These are phyloP conservation scores for Sordaria brevicollis DNA, from an alignment of 495 filamentous ascomycete genomes.

Conservation along the genomic window DNA sequence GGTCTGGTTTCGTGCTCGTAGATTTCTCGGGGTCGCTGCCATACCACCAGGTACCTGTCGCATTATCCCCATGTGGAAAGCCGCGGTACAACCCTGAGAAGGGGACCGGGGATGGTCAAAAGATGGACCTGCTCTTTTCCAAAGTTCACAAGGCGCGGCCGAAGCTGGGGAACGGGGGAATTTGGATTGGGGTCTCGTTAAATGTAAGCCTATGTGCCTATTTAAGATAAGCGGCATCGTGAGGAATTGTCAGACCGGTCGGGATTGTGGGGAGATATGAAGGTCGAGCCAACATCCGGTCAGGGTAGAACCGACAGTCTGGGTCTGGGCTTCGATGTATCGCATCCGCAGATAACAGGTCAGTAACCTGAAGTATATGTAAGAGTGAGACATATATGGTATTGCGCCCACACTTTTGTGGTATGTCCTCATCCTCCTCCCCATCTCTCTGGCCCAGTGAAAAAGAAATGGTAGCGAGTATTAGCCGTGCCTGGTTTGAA, in stretches of 20 bases:
- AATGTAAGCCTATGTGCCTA: not conserved
- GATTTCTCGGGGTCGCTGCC: not conserved
- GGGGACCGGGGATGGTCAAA: not conserved
- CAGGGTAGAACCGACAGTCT: not conserved
- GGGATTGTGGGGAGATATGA: not conserved
- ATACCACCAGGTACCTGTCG: not conserved
- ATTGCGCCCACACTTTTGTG: not conserved
- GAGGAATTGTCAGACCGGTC: not conserved
- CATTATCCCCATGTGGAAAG: not conserved
- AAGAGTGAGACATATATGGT: not conserved
- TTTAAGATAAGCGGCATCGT: not conserved
- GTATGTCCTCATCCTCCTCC: not conserved
- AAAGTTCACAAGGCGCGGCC: not conserved
- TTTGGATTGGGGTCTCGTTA: not conserved
- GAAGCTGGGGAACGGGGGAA: not conserved
- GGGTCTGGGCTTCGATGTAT: not conserved
- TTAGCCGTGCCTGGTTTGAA: not conserved
- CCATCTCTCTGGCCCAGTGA: not conserved
- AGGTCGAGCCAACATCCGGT: not conserved
- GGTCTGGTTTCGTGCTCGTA: not conserved
- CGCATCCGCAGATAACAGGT: not conserved
- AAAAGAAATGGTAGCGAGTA: not conserved
- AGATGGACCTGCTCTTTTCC: not conserved
- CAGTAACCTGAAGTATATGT: not conserved
- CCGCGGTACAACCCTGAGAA: not conserved